Evolutionary conservation across 2,329 filamentous ascomycete species (phyloP).

Genomic region (Teratosphaeria epicoccoides): DNA sequence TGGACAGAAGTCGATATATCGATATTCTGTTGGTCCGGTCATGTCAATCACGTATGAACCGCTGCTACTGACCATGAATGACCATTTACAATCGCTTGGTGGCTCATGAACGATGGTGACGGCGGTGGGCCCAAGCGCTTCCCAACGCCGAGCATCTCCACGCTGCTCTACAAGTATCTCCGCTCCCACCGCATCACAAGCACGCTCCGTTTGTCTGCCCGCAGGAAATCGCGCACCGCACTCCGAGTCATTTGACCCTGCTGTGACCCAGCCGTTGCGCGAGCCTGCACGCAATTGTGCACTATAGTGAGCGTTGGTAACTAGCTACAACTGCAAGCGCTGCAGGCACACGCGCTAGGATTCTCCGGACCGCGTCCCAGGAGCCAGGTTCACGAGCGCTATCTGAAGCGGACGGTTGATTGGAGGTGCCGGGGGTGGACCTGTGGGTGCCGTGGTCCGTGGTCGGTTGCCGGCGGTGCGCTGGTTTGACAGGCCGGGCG

Average conservation of each 20-base stretch:
- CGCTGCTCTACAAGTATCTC: background rate
- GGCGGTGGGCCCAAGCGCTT: background rate
- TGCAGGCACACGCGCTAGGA: slow-evolving; percentile 3
- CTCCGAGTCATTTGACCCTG: slow-evolving; percentile 3
- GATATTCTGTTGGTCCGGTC: no score
- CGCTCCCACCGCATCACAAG: slow-evolving; percentile 1
- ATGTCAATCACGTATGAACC: no score
- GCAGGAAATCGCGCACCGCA: background rate
- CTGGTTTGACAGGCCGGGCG: background rate
- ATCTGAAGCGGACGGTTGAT: slow-evolving; percentile 1
- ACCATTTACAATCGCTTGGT: background rate
- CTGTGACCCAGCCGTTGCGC: slow-evolving; percentile 2
- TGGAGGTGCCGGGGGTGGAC: background rate
- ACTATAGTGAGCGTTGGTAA: background rate
- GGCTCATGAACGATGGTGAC: no score
- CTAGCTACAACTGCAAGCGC: background rate
- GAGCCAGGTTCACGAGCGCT: slow-evolving; percentile 2
- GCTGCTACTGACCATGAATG: no score
- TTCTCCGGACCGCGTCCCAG: slow-evolving; percentile 2
- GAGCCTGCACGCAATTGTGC: background rate
- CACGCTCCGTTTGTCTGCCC: slow-evolving; percentile 1
- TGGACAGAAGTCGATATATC: no score
- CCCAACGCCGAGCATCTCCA: slow-evolving; percentile 6
- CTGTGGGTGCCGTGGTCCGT: background rate
- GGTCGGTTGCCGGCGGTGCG: background rate